Conservation (phyloP, 2,329 filamentous ascomycete species). For the Fusarium sp. region DNA sequence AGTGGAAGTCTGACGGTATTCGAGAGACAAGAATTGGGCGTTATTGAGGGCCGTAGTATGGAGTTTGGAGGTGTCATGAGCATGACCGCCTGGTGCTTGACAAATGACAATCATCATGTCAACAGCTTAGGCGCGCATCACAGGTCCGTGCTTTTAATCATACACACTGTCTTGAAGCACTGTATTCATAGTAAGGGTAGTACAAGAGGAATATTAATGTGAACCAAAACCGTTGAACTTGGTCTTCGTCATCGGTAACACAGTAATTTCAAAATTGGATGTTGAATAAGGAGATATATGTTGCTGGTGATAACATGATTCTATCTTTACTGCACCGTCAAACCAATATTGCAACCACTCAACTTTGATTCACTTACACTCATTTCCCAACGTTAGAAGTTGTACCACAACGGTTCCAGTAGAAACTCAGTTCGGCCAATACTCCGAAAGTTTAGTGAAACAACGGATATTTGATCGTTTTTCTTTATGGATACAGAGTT, state of each 20-base stretch:
- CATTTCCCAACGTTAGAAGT: constrained; percentile 25
- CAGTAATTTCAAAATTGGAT: neutral
- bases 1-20: neutral
- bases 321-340: constrained; percentile 8
- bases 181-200: neutral
- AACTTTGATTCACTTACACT: constrained; percentile 19
- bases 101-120: constrained; percentile 28
- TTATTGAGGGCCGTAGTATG: neutral
- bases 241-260: constrained; percentile 15
- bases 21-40: neutral
- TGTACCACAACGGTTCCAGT: constrained; percentile 35
- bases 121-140: constrained; percentile 18
- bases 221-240: constrained; percentile 13
- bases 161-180: constrained; percentile 2
- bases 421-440: constrained; percentile 34
- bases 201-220: constrained; percentile 1
- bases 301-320: neutral
- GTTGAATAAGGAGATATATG: neutral
- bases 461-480: constrained; percentile 8
- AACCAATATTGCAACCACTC: constrained; percentile 25
- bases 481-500: constrained; percentile 2
- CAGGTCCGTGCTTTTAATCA: neutral
- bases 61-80: constrained; percentile 32
- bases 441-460: constrained; percentile 22
- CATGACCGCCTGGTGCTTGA: constrained; percentile 16